A percentile compares a stretch with the other conserved stretches of the same genome.
These are phyloP conservation scores for Tetracladium marchalianum DNA, from an alignment of 495 filamentous ascomycete species.

Conservation along the genomic window DNA sequence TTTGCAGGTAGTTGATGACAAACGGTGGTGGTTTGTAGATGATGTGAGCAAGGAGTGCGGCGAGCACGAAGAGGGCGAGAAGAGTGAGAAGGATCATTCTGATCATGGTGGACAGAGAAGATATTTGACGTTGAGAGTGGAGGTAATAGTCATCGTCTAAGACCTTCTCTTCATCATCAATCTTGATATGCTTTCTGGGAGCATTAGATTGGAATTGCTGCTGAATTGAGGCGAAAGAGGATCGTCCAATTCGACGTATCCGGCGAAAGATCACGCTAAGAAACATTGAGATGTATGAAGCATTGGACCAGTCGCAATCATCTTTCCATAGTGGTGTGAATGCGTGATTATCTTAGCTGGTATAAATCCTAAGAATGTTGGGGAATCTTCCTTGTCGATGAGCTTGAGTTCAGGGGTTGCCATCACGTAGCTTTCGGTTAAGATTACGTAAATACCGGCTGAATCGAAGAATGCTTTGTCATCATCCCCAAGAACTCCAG, in stretches of 20 bases:
- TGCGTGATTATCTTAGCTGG: no score
- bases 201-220: not conserved
- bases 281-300: not conserved
- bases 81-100: slow-evolving; percentile 38
- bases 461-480: no score
- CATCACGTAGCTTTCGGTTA: no score
- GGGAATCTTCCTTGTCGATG: no score
- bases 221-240: not conserved
- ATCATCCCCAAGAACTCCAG: no score
- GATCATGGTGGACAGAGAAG: not conserved
- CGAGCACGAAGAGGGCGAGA: slow-evolving; percentile 33
- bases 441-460: no score
- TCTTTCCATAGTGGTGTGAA: no score
- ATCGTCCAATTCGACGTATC: slow-evolving; percentile 3
- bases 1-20: slow-evolving; percentile 57
- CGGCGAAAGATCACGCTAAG: not conserved
- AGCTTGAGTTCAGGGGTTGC: no score
- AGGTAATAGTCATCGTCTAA: not conserved
- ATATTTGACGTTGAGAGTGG: not conserved
- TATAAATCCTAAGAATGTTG: no score
- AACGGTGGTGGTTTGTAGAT: slow-evolving; percentile 64
- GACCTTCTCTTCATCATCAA: slow-evolving; percentile 15
- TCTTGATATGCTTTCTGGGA: slow-evolving; percentile 15
- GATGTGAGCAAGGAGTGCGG: slow-evolving; percentile 43
- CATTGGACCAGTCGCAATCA: no score